phyloP scores from a whole-genome alignment of 139 green algal genomes.

The Chlamydomonas sp. region DNA sequence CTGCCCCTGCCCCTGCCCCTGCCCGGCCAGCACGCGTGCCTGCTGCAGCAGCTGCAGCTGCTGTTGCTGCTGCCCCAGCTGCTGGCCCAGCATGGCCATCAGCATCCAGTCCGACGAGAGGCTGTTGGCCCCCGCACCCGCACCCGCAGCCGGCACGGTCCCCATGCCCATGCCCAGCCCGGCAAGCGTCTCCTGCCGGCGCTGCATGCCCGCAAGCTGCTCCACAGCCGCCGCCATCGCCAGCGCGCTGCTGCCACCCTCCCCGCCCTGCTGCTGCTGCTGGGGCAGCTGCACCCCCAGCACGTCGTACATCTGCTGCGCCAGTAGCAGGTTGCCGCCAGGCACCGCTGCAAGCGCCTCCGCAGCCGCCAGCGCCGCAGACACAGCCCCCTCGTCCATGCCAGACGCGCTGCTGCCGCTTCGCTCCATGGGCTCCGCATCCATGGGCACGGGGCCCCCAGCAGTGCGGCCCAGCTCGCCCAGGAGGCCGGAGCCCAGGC shows the following conservation, averaged over 20 bases:
- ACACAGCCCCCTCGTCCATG: background rate
- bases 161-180: no score
- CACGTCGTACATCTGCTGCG: conserved; percentile 36
- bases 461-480: background rate
- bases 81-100: no score
- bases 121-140: no score
- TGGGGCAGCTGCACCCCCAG: conserved; percentile 9
- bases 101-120: no score
- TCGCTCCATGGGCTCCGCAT: background rate
- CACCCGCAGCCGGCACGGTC: no score
- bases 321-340: conserved; percentile 15
- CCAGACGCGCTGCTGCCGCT: background rate
- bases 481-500: background rate
- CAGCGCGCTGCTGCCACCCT: background rate
- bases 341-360: conserved; percentile 19
- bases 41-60: background rate
- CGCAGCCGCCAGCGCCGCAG: conserved; percentile 14
- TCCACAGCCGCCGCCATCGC: background rate
- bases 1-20: background rate
- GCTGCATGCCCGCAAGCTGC: no score
- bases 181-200: no score
- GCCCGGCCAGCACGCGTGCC: background rate
- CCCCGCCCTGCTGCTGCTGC: background rate
- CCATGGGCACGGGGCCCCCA: background rate
- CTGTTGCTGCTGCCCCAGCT: background rate